phyloP scores from a whole-genome alignment of 1,284 basidiomycete genomes.

The Moniliella sp. region DNA sequence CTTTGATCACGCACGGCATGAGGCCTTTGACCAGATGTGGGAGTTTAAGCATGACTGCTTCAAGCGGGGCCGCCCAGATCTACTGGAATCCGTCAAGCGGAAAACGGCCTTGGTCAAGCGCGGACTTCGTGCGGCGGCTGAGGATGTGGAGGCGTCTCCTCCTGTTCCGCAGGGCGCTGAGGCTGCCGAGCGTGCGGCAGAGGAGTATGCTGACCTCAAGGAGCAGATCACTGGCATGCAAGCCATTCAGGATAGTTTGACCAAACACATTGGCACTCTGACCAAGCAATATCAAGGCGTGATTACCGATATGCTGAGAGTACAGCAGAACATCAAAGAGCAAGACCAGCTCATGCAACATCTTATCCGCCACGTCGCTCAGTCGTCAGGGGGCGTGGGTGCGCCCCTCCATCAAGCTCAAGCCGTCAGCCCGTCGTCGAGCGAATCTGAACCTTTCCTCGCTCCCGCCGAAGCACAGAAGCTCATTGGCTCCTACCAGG shows the following conservation, averaged over 20 bases:
- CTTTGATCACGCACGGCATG: not conserved
- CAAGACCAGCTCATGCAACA: constrained; percentile 66
- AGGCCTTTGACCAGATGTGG: constrained; percentile 41
- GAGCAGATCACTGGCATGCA: constrained; percentile 16
- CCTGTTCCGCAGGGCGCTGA: constrained; percentile 9
- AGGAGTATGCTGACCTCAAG: constrained; percentile 15
- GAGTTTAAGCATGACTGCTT: constrained; percentile 90
- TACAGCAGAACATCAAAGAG: constrained; percentile 61
- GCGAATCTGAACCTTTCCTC: constrained; percentile 37
- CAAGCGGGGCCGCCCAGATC: constrained; percentile 45
- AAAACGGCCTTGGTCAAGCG: constrained; percentile 52
- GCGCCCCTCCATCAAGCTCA: constrained; percentile 21
- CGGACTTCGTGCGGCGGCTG: constrained; percentile 5
- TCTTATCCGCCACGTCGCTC: constrained; percentile 57
- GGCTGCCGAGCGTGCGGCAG: constrained; percentile 7
- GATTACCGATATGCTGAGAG: constrained; percentile 57
- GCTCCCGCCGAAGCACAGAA: constrained; percentile 44
- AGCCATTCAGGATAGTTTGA: constrained; percentile 21
- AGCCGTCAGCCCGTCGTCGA: not conserved
- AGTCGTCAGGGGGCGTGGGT: too few species aligned
- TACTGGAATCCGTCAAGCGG: constrained; percentile 63
- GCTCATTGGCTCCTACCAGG: constrained; percentile 42
- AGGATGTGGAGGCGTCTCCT: constrained; percentile 17
- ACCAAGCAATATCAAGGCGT: constrained; percentile 57
- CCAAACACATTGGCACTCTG: constrained; percentile 40